phyloP scores from a whole-genome alignment of 2,329 filamentous ascomycete species.

The Emmonsia crescens region DNA sequence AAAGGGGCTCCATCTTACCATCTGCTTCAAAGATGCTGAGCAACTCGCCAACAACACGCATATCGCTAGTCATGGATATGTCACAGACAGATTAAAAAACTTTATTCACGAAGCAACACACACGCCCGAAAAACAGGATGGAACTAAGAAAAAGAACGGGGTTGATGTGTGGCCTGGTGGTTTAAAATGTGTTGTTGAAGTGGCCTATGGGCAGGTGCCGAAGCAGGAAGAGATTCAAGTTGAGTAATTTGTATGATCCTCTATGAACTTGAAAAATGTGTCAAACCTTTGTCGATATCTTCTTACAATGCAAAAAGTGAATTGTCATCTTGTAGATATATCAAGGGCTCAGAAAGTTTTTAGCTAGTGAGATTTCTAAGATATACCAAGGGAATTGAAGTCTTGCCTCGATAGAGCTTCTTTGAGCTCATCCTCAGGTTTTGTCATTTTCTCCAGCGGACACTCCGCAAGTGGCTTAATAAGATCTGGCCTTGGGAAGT shows the following conservation, averaged over 20 bases:
- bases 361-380: too few relatives aligned
- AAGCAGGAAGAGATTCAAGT: constrained; percentile 1
- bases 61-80: constrained; percentile 3
- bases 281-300: not conserved
- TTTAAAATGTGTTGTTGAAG: constrained; percentile 1
- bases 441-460: too few relatives aligned
- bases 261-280: not conserved
- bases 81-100: not conserved
- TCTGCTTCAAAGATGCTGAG: constrained; percentile 1
- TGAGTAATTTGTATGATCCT: not conserved
- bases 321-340: too few relatives aligned
- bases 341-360: too few relatives aligned
- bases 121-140: not conserved
- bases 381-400: too few relatives aligned
- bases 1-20: constrained; percentile 3
- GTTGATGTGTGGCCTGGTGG: not conserved
- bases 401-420: too few relatives aligned
- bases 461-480: too few relatives aligned
- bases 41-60: constrained; percentile 1
- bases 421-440: too few relatives aligned
- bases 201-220: not conserved
- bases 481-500: too few relatives aligned
- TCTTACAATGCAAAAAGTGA: too few relatives aligned
- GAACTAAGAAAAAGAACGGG: not conserved
- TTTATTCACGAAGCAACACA: constrained; percentile 2